Base-by-base conservation (phyloP, 2,329 filamentous ascomycete genomes). In the Clarireedia monteithiana region DNA sequence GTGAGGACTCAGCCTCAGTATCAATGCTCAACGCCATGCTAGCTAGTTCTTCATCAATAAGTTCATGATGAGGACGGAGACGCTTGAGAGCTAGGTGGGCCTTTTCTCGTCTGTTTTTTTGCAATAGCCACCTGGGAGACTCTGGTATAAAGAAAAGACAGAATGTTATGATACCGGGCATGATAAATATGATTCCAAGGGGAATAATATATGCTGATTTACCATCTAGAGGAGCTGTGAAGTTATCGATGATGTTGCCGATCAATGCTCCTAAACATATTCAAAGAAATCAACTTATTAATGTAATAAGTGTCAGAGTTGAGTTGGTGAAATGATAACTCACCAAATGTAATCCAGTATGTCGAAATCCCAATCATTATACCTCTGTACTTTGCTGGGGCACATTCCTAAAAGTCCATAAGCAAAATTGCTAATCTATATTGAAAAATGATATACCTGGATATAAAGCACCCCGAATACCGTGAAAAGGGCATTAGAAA, bases 211-310 rank as follows among this genome's bases (percentile, higher is more conserved):
- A 75, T 1, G 69, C 59, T 15, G 63, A 55, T 44, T 59, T 64
- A 12, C 64, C 62, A 6, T 36, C 24, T 10, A 66, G 59, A 62
- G 53, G 66, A 58, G 60, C 73, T 34, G 64, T 71, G 55, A 76
- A 77, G 68, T 79, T 80, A 64, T 81, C 77, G 50, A 81, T 70
- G 34, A 77, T 68, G 15, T 74, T 75, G 38, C 75, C 75, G 42
- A 78, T 68, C 27, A 82, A 72, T 58, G 71, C 77, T 53, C 74
- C 78, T 71, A 61, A 60, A 57, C 7, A 63, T 59, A 30, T 57
- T 46, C 46, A 62, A 50, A 57, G 20, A 10, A 42, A 20, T 42
- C 39, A 42, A 4, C 20, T 17, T 20, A 42, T 20, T 20, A 6
- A n/a, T 20, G 2, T 14, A 12, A 1, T 6, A 42, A 7, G 10